Evolutionary conservation across 495 filamentous ascomycete species (phyloP).

Genomic region (Cryomyces minteri): DNA sequence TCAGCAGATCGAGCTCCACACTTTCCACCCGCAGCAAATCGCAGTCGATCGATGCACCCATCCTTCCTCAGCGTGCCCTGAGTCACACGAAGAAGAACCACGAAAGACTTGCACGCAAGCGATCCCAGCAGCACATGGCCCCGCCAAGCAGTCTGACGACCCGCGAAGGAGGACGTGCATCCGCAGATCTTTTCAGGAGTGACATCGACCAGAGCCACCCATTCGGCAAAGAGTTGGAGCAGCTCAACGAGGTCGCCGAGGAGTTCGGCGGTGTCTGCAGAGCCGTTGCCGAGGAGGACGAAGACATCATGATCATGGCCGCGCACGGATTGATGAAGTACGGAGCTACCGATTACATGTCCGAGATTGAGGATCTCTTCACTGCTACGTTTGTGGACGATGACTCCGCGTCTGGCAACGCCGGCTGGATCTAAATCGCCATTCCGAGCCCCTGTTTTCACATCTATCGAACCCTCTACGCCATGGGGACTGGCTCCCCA

Average conservation of each 20-base stretch:
- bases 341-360: constrained; percentile 63
- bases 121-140: constrained; percentile 33
- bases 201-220: constrained; percentile 25
- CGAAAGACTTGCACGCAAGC: constrained; percentile 46
- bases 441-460: too few relatives aligned
- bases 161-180: constrained; percentile 1
- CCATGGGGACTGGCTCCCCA: too few relatives aligned
- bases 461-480: too few relatives aligned
- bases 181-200: constrained; percentile 24
- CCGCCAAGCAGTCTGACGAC: constrained; percentile 23
- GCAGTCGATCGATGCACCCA: constrained; percentile 26
- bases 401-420: too few relatives aligned
- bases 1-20: constrained; percentile 4
- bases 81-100: constrained; percentile 75
- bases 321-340: constrained; percentile 55
- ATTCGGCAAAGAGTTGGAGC: constrained; percentile 56
- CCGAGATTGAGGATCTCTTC: constrained; percentile 59
- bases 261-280: constrained; percentile 44
- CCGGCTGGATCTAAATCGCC: too few relatives aligned
- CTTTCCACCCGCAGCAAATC: constrained; percentile 21
- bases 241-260: constrained; percentile 68
- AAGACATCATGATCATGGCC: constrained; percentile 37
- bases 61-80: constrained; percentile 53
- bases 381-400: constrained; percentile 3
- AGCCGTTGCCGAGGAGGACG: constrained; percentile 27